These are phyloP conservation scores for Debaryomycetaceae sp. DNA, from an alignment of 1,139 yeast genomes.

Conservation along the genomic window DNA sequence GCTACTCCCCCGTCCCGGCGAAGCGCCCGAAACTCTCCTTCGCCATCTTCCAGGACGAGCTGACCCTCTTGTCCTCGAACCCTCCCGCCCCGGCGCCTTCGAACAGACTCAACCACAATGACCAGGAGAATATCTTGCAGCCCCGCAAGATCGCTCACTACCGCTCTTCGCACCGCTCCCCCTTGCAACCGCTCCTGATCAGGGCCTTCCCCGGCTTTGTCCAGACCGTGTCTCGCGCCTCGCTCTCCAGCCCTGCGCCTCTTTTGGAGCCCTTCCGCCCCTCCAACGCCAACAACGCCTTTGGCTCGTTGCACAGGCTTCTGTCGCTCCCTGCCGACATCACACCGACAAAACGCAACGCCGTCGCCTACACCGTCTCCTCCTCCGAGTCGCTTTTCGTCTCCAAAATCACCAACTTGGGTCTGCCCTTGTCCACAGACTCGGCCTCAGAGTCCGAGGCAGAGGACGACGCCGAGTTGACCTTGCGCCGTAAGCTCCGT, in stretches of 20 bases:
- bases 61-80: constrained; percentile 1
- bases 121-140: constrained; percentile 37
- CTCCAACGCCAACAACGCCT: constrained; percentile 20
- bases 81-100: constrained; percentile 5
- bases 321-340: constrained; percentile 20
- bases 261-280: constrained; percentile 23
- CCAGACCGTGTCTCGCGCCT: constrained; percentile 4
- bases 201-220: constrained; percentile 26
- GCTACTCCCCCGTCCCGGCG: constrained; percentile 6
- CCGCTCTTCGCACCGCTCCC: constrained; percentile 6
- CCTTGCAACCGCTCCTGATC: constrained; percentile 23
- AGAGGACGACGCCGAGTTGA: constrained; percentile 20
- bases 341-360: constrained; percentile 21
- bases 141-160: constrained; percentile 17
- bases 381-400: constrained; percentile 7
- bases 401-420: constrained; percentile 6
- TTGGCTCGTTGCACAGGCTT: constrained; percentile 25
- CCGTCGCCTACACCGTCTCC: constrained; percentile 16
- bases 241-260: constrained; percentile 2
- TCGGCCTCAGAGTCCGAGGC: constrained; percentile 2
- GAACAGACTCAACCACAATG: constrained; percentile 20
- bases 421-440: constrained; percentile 4
- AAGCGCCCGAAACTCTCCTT: constrained; percentile 16
- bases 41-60: constrained; percentile 28
- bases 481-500: constrained; percentile 7